phyloP scores from a whole-genome alignment of 2,329 filamentous ascomycete species.

The Mycosphaerelloides madeirae region DNA sequence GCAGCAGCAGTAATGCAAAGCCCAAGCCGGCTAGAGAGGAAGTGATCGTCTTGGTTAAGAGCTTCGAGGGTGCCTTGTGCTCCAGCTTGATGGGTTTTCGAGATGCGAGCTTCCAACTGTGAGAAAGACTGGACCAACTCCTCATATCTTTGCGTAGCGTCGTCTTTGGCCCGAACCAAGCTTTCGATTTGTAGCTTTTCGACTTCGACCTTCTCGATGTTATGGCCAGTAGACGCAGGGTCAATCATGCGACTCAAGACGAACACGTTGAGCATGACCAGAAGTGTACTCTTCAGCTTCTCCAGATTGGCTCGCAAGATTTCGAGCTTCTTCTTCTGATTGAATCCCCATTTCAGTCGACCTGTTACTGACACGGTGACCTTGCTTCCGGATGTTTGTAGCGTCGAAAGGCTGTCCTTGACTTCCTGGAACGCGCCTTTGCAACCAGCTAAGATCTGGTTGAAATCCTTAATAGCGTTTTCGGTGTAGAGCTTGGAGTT shows the following conservation, averaged over 20 bases:
- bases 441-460: constrained; percentile 12
- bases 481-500: constrained; percentile 3
- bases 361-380: background rate
- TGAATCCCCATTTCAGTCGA: constrained; percentile 11
- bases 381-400: no score
- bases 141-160: constrained; percentile 9
- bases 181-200: constrained; percentile 13
- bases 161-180: constrained; percentile 13
- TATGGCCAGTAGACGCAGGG: background rate
- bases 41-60: background rate
- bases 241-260: no score
- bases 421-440: constrained; percentile 16
- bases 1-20: no score
- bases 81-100: no score
- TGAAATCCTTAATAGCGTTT: constrained; percentile 10
- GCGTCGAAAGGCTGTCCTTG: constrained; percentile 5
- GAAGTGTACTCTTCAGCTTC: constrained; percentile 15
- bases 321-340: constrained; percentile 10
- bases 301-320: constrained; percentile 16
- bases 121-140: constrained; percentile 8
- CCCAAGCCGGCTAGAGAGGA: no score
- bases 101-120: constrained; percentile 1
- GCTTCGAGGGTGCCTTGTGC: background rate
- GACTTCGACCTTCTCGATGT: background rate
- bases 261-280: constrained; percentile 18